Evolutionary conservation across 164 flowering plant genomes (phyloP).

Genomic region (Brasenia schreberi): DNA sequence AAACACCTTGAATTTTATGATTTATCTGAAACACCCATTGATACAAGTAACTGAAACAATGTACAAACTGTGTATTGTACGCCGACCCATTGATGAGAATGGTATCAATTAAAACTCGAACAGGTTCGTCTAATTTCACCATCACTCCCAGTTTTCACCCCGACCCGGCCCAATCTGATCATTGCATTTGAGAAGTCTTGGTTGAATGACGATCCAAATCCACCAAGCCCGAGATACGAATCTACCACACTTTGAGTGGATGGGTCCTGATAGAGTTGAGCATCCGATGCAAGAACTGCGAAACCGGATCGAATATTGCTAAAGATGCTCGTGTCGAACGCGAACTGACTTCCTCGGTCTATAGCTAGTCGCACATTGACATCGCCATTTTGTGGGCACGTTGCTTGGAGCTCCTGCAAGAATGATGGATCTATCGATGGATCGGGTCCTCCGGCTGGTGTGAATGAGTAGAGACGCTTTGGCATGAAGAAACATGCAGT

Average conservation of each 20-base stretch:
- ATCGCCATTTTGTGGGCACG: slow-evolving; percentile 51
- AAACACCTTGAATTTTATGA: not conserved
- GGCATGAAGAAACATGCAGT: slow-evolving; percentile 21
- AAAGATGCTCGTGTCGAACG: slow-evolving; percentile 41
- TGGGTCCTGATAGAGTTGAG: slow-evolving; percentile 37
- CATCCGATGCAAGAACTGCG: slow-evolving; percentile 64
- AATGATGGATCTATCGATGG: slow-evolving; percentile 48
- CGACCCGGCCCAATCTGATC: slow-evolving; percentile 54
- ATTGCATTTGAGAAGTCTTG: slow-evolving; percentile 58
- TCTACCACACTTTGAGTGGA: slow-evolving; percentile 31
- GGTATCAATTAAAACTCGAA: not conserved
- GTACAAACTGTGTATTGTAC: not conserved
- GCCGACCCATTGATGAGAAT: not conserved
- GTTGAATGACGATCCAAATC: slow-evolving; percentile 6
- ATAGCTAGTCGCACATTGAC: slow-evolving; percentile 32
- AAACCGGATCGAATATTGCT: slow-evolving; percentile 47
- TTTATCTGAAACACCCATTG: not conserved
- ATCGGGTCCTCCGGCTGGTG: slow-evolving; percentile 34
- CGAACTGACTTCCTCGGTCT: slow-evolving; percentile 30
- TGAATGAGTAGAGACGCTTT: slow-evolving; percentile 47
- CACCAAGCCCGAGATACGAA: slow-evolving; percentile 32
- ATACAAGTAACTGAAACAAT: not conserved
- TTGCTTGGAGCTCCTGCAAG: slow-evolving; percentile 31
- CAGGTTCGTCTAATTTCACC: slow-evolving; percentile 53
- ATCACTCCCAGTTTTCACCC: slow-evolving; percentile 26